phyloP scores from a whole-genome alignment of 139 green algal species.

The Trebouxia sp. region DNA sequence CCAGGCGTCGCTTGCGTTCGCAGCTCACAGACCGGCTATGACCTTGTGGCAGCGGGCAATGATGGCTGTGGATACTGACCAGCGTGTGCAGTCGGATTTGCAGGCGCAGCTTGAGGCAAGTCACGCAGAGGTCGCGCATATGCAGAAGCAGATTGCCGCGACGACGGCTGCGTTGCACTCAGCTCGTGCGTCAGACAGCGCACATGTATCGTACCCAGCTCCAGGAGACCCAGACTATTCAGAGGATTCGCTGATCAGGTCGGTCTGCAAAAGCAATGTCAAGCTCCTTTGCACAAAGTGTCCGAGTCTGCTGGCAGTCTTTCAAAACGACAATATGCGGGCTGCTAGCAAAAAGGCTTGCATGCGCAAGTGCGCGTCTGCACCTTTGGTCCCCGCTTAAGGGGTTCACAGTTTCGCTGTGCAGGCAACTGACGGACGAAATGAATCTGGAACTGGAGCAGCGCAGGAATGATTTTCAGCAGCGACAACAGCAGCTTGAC shows the following conservation, averaged over 20 bases:
- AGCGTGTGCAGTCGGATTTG: not conserved
- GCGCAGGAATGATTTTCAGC: not conserved
- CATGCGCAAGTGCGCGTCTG: no score
- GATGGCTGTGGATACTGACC: not conserved
- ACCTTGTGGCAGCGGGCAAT: constrained; percentile 13
- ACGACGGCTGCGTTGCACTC: not conserved
- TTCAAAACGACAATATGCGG: no score
- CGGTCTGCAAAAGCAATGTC: no score
- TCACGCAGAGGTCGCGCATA: not conserved
- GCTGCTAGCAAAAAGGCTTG: no score
- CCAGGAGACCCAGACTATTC: constrained; percentile 13
- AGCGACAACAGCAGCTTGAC: not conserved
- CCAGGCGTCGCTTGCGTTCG: no score
- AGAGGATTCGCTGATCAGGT: constrained; percentile 22
- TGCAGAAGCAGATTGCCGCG: constrained; percentile 10
- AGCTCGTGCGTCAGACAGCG: not conserved
- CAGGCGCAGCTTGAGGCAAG: constrained; percentile 3
- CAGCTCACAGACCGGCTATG: no score
- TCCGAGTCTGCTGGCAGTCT: no score
- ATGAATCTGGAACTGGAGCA: constrained; percentile 34
- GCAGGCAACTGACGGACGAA: constrained; percentile 29
- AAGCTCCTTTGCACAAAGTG: no score
- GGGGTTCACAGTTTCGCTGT: no score
- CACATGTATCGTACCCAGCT: not conserved
- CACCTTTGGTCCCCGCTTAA: no score